These are phyloP conservation scores for Vicia faba DNA, from an alignment of 306 rosid genomes.

Conservation along the genomic window DNA sequence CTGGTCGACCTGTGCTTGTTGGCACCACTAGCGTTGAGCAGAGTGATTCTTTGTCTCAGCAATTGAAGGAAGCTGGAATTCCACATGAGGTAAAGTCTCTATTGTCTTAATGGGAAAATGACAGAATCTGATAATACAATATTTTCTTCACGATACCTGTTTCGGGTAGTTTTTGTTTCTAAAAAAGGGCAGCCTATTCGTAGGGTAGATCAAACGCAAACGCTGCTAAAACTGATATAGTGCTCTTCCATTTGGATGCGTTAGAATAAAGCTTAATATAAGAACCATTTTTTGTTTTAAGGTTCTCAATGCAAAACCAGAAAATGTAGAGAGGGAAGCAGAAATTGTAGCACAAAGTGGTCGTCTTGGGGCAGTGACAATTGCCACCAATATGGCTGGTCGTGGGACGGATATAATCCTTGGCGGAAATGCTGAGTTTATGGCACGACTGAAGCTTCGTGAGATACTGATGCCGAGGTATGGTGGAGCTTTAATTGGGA, in stretches of 20 bases:
- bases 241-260: constrained; percentile 26
- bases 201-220: constrained; percentile 14
- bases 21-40: constrained; percentile 99
- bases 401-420: constrained; percentile 99
- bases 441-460: constrained; percentile 93
- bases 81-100: constrained; percentile 73
- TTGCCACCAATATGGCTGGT: constrained; percentile 99
- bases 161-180: constrained; percentile 16
- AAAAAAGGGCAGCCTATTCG: constrained; percentile 21
- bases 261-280: constrained; percentile 23
- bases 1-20: constrained; percentile 95
- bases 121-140: constrained; percentile 3
- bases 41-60: constrained; percentile 85
- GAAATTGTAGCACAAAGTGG: constrained; percentile 99
- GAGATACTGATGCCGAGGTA: constrained; percentile 98
- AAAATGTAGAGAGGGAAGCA: constrained; percentile 98
- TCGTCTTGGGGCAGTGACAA: constrained; percentile 93
- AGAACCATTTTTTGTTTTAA: constrained; percentile 34
- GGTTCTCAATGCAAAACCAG: constrained; percentile 99
- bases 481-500: constrained; percentile 26
- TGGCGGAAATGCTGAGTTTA: constrained; percentile 98
- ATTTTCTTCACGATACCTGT: constrained; percentile 29
- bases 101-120: constrained; percentile 26
- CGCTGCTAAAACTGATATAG: constrained; percentile 19
- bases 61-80: constrained; percentile 83